Evolutionary conservation across 306 rosid species (phyloP).

Genomic region (Inga oerstediana): DNA sequence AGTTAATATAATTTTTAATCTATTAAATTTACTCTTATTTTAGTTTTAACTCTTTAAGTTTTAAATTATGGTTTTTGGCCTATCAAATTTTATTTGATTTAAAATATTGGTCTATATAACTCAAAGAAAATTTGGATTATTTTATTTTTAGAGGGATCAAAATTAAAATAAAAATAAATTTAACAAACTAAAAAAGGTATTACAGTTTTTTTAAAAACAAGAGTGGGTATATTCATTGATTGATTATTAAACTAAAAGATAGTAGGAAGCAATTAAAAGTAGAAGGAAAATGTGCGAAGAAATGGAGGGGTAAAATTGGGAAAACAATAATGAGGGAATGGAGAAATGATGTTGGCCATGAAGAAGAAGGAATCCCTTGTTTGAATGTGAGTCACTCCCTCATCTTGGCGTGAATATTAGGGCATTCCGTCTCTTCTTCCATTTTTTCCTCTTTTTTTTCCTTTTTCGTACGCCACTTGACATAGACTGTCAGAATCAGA

Average conservation of each 20-base stretch:
- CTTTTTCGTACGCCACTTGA: neutral
- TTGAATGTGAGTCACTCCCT: constrained; percentile 25
- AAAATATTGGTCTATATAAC: no score
- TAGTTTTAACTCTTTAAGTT: no score
- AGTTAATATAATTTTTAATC: no score
- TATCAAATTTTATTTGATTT: no score
- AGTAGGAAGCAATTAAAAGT: no score
- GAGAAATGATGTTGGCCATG: constrained; percentile 28
- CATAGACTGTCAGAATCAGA: neutral
- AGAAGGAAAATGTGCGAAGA: neutral
- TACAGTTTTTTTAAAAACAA: neutral
- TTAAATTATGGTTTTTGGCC: no score
- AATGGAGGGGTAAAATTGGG: neutral
- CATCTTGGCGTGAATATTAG: constrained; percentile 35
- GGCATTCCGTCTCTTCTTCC: neutral
- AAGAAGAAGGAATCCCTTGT: constrained; percentile 29
- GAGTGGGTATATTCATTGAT: neutral
- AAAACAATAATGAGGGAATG: neutral
- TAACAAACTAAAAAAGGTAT: no score
- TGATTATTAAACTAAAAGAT: neutral
- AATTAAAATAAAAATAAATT: no score
- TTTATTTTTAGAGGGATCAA: no score
- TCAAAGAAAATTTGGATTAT: no score
- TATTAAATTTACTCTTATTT: no score
- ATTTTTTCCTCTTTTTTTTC: neutral